phyloP scores from a whole-genome alignment of 257 asterid species.

The Nicotiana undulata region DNA sequence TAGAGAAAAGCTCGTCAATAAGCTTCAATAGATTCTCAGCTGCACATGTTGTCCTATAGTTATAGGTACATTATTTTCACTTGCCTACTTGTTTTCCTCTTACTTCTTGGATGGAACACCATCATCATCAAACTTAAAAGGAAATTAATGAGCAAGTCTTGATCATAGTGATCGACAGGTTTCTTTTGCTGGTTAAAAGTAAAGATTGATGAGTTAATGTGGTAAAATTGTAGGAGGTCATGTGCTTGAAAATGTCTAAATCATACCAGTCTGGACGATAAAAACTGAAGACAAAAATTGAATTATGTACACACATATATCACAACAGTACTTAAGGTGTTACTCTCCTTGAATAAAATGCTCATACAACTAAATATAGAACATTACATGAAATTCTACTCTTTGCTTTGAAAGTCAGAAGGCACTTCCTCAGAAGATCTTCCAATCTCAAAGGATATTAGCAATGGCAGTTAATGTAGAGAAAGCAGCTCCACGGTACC shows the following conservation, averaged over 20 bases:
- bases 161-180: not conserved
- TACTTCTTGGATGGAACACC: too few relatives aligned
- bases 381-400: not conserved
- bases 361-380: not conserved
- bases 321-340: not conserved
- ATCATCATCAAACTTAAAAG: not conserved
- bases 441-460: slow-evolving; percentile 2
- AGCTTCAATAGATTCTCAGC: too few relatives aligned
- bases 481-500: slow-evolving; percentile 25
- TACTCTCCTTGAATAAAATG: not conserved
- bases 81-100: too few relatives aligned
- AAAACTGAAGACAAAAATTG: not conserved
- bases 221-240: not conserved
- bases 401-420: not conserved
- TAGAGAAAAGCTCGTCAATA: too few relatives aligned
- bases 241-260: not conserved
- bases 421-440: not conserved
- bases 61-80: too few relatives aligned
- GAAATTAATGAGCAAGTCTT: not conserved
- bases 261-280: not conserved
- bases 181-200: not conserved
- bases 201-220: not conserved
- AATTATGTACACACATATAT: not conserved
- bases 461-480: slow-evolving; percentile 19
- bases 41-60: too few relatives aligned